Evolutionary conservation across 306 rosid genomes (phyloP).

Genomic region (Vachellia pachyceras): DNA sequence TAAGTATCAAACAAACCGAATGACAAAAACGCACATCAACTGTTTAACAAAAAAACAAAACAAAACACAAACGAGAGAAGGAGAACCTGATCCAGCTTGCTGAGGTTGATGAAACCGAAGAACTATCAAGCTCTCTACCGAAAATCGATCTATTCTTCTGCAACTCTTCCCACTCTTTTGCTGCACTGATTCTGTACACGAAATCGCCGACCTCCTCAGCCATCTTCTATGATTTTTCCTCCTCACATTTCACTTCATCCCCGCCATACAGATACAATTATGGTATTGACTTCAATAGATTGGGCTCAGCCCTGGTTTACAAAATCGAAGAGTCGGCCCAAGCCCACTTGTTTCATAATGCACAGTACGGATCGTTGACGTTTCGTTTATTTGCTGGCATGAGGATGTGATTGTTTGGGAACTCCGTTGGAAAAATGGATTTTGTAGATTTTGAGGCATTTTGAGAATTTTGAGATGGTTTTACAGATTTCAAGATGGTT

Average conservation of each 20-base stretch:
- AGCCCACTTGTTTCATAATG: not conserved
- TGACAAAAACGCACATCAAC: not conserved
- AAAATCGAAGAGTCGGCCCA: not conserved
- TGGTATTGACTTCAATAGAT: not conserved
- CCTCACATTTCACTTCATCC: not conserved
- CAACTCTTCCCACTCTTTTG: slow-evolving; percentile 74
- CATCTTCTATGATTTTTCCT: slow-evolving; percentile 31
- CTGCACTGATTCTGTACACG: slow-evolving; percentile 73
- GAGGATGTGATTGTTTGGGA: too few species aligned
- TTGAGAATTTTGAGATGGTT: too few species aligned
- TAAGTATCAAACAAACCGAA: slow-evolving; percentile 7
- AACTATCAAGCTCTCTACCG: slow-evolving; percentile 75
- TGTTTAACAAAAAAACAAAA: not conserved
- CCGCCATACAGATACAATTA: not conserved
- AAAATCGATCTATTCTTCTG: slow-evolving; percentile 53
- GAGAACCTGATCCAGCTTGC: slow-evolving; percentile 77
- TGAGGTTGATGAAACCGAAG: slow-evolving; percentile 84
- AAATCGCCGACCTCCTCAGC: slow-evolving; percentile 45
- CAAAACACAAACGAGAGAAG: not conserved
- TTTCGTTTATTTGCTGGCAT: too few species aligned
- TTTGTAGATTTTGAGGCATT: too few species aligned
- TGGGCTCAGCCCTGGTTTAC: not conserved
- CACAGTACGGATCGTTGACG: not conserved
- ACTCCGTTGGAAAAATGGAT: too few species aligned
- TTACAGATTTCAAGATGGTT: too few species aligned